Evolutionary conservation across 768 basidiomycete genomes (phyloP).

Genomic region (Paxillus rubicundulus): DNA sequence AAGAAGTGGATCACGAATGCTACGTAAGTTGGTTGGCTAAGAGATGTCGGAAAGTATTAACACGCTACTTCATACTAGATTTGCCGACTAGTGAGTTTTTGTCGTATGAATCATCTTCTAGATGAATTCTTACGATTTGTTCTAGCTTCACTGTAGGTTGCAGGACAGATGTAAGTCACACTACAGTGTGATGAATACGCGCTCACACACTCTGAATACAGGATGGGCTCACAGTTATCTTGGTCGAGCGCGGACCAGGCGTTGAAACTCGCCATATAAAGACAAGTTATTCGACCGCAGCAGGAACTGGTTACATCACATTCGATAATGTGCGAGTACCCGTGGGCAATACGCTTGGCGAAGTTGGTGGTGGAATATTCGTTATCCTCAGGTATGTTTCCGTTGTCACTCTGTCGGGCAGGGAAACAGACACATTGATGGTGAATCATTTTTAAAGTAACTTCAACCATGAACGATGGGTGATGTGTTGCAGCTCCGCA

Average conservation of each 20-base stretch:
- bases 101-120: neutral
- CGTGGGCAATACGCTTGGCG: slow-evolving; percentile 77
- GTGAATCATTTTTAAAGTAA: slow-evolving; percentile 47
- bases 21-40: slow-evolving; percentile 30
- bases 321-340: slow-evolving; percentile 87
- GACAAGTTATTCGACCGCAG: slow-evolving; percentile 83
- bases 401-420: neutral
- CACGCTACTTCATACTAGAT: slow-evolving; percentile 27
- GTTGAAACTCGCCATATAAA: slow-evolving; percentile 69
- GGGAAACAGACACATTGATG: neutral
- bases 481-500: slow-evolving; percentile 79
- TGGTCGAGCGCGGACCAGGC: slow-evolving; percentile 61
- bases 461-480: slow-evolving; percentile 96
- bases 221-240: slow-evolving; percentile 61
- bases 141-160: slow-evolving; percentile 61
- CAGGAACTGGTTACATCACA: slow-evolving; percentile 83
- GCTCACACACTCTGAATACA: slow-evolving; percentile 26
- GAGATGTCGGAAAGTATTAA: neutral
- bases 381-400: slow-evolving; percentile 50
- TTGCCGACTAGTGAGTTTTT: slow-evolving; percentile 40
- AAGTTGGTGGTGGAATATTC: slow-evolving; percentile 58
- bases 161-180: slow-evolving; percentile 43
- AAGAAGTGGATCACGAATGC: slow-evolving; percentile 75
- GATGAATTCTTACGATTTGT: slow-evolving; percentile 14
- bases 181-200: slow-evolving; percentile 16